Evolutionary conservation across 2,329 filamentous ascomycete genomes (phyloP).

Genomic region (Pseudogymnoascus destructans): DNA sequence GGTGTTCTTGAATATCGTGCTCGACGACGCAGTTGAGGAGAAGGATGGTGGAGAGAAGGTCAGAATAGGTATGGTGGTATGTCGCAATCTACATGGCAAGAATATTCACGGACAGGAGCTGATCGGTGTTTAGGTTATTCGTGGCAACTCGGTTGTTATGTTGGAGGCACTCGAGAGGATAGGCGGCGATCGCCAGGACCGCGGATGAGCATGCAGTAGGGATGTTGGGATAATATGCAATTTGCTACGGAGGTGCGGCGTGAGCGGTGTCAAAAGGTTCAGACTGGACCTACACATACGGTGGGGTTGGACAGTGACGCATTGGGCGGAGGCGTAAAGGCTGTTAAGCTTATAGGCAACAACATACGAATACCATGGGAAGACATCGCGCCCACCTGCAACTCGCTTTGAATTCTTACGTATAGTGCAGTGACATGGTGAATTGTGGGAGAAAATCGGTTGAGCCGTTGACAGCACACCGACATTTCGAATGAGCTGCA

Average conservation of each 20-base stretch:
- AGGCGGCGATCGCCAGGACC: constrained; percentile 41
- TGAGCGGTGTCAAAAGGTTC: constrained; percentile 8
- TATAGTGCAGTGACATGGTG: constrained; percentile 2
- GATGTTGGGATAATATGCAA: constrained; percentile 6
- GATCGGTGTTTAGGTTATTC: constrained; percentile 57
- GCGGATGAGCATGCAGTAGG: constrained; percentile 17
- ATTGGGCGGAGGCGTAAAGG: constrained; percentile 7
- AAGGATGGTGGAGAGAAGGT: constrained; percentile 85
- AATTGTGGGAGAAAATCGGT: neutral
- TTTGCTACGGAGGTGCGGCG: constrained; percentile 4
- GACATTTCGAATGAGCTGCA: neutral
- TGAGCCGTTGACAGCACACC: neutral
- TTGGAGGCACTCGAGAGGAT: constrained; percentile 69
- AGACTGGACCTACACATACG: constrained; percentile 2
- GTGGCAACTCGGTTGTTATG: constrained; percentile 98
- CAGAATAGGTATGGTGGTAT: constrained; percentile 80
- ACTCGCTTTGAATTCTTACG: neutral
- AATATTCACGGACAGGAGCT: constrained; percentile 16
- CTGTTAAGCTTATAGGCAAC: constrained; percentile 7
- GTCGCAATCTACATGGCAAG: constrained; percentile 26
- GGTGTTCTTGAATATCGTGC: constrained; percentile 97
- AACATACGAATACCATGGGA: constrained; percentile 5
- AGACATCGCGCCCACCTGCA: constrained; percentile 5
- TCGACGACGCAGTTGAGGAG: constrained; percentile 94
- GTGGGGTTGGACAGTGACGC: constrained; percentile 8